Evolutionary conservation across 1,284 basidiomycete genomes (phyloP).

Genomic region (Ustilago trichophora): DNA sequence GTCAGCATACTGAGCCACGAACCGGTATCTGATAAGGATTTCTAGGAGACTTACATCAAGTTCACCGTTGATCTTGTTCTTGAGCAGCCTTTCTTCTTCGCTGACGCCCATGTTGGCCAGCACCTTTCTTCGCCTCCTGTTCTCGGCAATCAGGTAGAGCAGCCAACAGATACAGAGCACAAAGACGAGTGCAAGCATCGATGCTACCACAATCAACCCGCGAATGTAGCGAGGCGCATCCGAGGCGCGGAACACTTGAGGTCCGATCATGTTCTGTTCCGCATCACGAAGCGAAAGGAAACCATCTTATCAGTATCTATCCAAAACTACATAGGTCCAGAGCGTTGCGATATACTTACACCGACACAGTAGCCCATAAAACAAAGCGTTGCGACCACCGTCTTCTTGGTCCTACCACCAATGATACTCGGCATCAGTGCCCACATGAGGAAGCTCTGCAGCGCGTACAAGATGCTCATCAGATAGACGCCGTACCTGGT

Average conservation of each 20-base stretch:
- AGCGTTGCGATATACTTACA: no score
- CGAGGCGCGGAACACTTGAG: constrained; percentile 59
- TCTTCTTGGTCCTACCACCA: constrained; percentile 65
- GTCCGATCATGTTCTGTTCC: constrained; percentile 38
- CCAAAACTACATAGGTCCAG: no score
- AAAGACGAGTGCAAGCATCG: constrained; percentile 25
- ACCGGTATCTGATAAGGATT: no score
- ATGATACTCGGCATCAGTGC: constrained; percentile 61
- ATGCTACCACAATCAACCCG: constrained; percentile 54
- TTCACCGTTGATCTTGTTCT: constrained; percentile 38
- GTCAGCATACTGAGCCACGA: no score
- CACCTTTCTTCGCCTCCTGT: constrained; percentile 19
- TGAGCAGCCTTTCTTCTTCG: constrained; percentile 28
- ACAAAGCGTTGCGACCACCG: constrained; percentile 49
- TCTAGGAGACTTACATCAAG: constrained; percentile 27
- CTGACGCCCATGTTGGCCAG: constrained; percentile 22
- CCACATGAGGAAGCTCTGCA: constrained; percentile 60
- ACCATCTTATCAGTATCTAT: no score
- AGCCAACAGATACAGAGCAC: constrained; percentile 19
- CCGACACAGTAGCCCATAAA: constrained; percentile 65
- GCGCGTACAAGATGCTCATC: constrained; percentile 56
- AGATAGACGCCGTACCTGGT: constrained; percentile 57
- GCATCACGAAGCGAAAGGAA: no score
- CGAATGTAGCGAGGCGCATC: constrained; percentile 63
- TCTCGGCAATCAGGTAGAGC: constrained; percentile 17